Evolutionary conservation across 805 yeast species (phyloP), one percentile per base, ranked within the genome.

Genomic region (Wickerhamomyces hampshirensis): DNA sequence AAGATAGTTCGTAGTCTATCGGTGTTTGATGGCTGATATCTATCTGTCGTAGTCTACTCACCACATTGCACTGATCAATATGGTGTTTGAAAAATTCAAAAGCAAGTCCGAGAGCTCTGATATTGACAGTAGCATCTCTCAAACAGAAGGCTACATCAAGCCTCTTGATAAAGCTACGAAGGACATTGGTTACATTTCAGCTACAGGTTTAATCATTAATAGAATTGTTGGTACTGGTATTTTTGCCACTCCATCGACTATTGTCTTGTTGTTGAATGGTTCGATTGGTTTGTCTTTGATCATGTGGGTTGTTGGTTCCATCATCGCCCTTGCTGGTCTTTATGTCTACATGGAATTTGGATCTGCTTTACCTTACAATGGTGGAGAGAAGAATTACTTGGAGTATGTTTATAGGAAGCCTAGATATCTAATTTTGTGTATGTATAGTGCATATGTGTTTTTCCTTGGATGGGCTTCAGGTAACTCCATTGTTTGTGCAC

Each of bases 401-500:
- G 93, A 84, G 56, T 80, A 71, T 48, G 73, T 83, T 33, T 85
- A 69, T 62, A 68, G 67, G 33, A 76, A 73, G 48, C 95, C 95
- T 28, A 71, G 65, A 55, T 83, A 80, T 53, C 65, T 85, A 40
- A 71, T 80, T 31, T 78, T 84, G 18, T 75, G 72, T 14, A 66
- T 75, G 65, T 78, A 74, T 44, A 88, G 86, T 0, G 66, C 88
- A 3, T 81, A 83, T 52, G 77, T 79, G 13, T 77, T 85, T 51
- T 71, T 83, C 50, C 65, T 85, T 33, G 93, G 93, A 26, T 85
- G 89, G 86, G 89, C 95, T 16, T 78, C 93, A 9, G 85, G 89
- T 58, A 83, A 84, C 58, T 80, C 89, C 15, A 76, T 83, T 34
- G 85, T 83, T 24, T 82, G 82, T 45, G 94, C 94, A 21, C 82